Evolutionary conservation across 73 alveolate genomes (phyloP).

Genomic region (Blepharisma japonicum): DNA sequence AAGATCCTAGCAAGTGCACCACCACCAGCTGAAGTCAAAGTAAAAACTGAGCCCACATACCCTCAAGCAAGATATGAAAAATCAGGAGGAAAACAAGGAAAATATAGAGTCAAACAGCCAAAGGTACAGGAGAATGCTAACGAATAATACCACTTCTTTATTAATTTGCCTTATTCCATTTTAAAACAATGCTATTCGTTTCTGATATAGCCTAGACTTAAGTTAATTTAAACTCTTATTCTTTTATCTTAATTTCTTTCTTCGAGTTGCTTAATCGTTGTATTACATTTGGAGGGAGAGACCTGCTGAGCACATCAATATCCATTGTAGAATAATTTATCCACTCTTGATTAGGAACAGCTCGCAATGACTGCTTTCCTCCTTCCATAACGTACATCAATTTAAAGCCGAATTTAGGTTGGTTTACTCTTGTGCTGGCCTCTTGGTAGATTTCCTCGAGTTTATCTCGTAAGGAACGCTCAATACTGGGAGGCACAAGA

Average conservation of each 20-base stretch:
- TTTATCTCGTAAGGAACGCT: background rate
- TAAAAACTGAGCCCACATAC: background rate
- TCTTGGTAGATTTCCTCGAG: background rate
- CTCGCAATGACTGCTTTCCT: background rate
- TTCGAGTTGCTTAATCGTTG: background rate
- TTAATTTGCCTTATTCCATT: too few species aligned
- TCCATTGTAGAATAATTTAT: constrained; percentile 18
- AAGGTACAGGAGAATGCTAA: too few species aligned
- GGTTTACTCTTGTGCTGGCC: background rate
- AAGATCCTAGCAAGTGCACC: background rate
- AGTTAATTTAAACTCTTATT: too few species aligned
- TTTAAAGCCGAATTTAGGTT: constrained; percentile 9
- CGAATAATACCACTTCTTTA: too few species aligned
- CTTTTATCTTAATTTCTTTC: too few species aligned
- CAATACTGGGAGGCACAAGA: background rate
- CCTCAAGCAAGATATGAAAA: background rate
- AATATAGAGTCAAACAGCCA: background rate
- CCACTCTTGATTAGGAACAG: constrained; percentile 16
- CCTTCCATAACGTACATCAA: constrained; percentile 11
- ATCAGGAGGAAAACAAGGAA: background rate
- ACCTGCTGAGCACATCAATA: background rate
- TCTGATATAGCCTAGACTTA: too few species aligned
- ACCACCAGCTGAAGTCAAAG: background rate
- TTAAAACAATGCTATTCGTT: too few species aligned
- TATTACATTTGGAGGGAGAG: constrained; percentile 28